These are phyloP conservation scores for Alternaria brassicae DNA, from an alignment of 2,329 filamentous ascomycete species.

Conservation along the genomic window DNA sequence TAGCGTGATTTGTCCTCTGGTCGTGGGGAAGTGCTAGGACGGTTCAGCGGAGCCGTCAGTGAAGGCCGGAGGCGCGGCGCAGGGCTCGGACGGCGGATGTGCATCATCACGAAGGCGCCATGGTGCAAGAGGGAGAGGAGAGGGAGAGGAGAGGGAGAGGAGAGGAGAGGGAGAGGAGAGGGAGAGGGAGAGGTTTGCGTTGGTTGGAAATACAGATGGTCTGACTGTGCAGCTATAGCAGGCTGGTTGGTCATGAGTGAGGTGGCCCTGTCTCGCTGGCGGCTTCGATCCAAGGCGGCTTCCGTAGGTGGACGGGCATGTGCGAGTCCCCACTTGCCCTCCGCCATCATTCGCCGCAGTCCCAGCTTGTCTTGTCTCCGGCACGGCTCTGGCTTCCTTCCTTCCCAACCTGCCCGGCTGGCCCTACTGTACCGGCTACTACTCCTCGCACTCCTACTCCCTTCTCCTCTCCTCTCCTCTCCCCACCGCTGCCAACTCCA, in stretches of 20 bases:
- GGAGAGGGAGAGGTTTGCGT: not conserved
- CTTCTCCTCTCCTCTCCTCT: conserved; percentile 10
- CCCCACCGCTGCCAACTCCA: conserved; percentile 1
- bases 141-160: not conserved
- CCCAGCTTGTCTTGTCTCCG: conserved; percentile 18
- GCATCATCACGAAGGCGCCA: not conserved
- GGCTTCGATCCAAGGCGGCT: conserved; percentile 11
- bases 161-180: not conserved
- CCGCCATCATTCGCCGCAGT: conserved; percentile 35
- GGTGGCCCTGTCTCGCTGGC: not conserved
- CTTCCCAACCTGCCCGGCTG: conserved; percentile 17
- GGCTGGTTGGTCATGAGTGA: not conserved
- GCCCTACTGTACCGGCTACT: conserved; percentile 11
- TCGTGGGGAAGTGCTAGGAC: conserved; percentile 25
- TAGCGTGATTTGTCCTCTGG: conserved; percentile 4
- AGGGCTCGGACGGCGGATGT: not conserved
- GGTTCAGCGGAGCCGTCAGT: not conserved
- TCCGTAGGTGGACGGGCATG: conserved; percentile 4
- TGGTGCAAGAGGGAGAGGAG: not conserved
- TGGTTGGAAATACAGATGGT: conserved; percentile 2
- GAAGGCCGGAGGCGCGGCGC: not conserved
- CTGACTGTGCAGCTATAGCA: not conserved
- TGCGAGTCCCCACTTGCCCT: conserved; percentile 23
- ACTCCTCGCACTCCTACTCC: conserved; percentile 6
- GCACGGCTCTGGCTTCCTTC: conserved; percentile 28